Percentiles rank a stretch among this genome's conserved stretches.
These are phyloP conservation scores for Stachybotrys echinatus DNA, from an alignment of 2,329 filamentous ascomycete genomes.

Conservation along the genomic window DNA sequence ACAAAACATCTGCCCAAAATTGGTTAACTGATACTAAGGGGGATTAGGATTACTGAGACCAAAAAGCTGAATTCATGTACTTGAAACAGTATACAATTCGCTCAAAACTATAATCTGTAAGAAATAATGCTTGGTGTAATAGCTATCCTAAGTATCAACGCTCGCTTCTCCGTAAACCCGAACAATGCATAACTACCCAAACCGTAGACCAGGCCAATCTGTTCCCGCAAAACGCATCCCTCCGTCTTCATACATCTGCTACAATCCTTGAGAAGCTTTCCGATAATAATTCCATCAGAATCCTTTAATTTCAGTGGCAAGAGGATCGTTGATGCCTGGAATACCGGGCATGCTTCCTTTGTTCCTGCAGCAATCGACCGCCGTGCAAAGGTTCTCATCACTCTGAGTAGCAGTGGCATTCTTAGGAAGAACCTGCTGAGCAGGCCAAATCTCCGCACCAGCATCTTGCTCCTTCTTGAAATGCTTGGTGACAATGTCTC, in stretches of 20 bases:
- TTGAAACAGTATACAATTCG: no score
- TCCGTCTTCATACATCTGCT: no score
- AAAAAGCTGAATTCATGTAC: no score
- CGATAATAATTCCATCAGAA: neutral
- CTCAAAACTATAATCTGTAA: no score
- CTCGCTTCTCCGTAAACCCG: neutral
- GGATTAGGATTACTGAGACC: no score
- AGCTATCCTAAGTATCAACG: neutral
- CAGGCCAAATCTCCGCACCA: constrained; percentile 47
- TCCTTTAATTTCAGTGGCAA: constrained; percentile 1
- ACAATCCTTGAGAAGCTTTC: no score
- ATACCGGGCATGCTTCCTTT: constrained; percentile 3
- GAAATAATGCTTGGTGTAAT: no score
- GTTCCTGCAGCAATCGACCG: constrained; percentile 25
- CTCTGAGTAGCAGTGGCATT: constrained; percentile 15
- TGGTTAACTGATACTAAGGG: no score
- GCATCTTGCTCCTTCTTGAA: constrained; percentile 37
- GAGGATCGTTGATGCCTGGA: neutral
- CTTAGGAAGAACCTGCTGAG: constrained; percentile 29
- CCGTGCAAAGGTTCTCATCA: constrained; percentile 26
- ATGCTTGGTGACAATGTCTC: constrained; percentile 42
- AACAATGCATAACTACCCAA: neutral
- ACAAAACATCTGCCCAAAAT: no score
- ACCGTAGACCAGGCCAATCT: neutral
- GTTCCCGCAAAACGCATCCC: neutral